phyloP scores from a whole-genome alignment of 371 early-diverging fungal genomes.

The Mortierella sp. region DNA sequence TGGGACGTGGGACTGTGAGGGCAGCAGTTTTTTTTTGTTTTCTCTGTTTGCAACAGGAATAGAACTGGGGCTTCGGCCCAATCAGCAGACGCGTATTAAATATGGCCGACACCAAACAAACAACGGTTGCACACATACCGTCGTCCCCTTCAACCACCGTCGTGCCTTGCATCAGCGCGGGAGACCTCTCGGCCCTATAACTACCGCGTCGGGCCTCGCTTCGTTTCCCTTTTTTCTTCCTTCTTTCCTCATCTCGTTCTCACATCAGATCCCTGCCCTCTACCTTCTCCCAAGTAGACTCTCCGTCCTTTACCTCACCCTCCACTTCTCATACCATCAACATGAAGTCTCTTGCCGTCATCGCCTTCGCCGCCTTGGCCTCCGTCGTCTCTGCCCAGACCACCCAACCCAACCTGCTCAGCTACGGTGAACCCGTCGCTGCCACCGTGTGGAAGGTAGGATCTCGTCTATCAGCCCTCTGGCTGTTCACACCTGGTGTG shows the following conservation, averaged over 20 bases:
- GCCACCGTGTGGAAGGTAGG: conserved; percentile 19
- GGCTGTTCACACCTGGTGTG: background rate
- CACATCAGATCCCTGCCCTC: conserved; percentile 17
- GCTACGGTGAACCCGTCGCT: conserved; percentile 20
- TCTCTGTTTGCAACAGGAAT: too few relatives aligned
- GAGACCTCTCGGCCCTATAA: too few relatives aligned
- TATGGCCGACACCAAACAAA: too few relatives aligned
- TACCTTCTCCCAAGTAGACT: background rate
- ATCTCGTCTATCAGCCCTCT: background rate
- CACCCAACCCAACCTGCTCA: conserved; percentile 3
- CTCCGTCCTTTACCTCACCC: background rate
- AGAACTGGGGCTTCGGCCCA: too few relatives aligned
- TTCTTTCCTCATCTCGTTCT: conserved; percentile 22
- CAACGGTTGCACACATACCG: too few relatives aligned
- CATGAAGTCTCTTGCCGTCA: conserved; percentile 31
- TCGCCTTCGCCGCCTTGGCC: conserved; percentile 27
- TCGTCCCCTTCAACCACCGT: too few relatives aligned
- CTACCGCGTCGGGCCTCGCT: background rate
- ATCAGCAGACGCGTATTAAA: too few relatives aligned
- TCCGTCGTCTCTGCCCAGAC: conserved; percentile 23
- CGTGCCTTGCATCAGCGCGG: too few relatives aligned
- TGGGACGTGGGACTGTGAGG: too few relatives aligned
- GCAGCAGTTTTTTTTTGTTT: too few relatives aligned
- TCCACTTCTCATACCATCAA: background rate
- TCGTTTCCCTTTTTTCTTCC: conserved; percentile 10